These are phyloP conservation scores for Priceomyces medius DNA, from an alignment of 805 yeast genomes.

Conservation along the genomic window DNA sequence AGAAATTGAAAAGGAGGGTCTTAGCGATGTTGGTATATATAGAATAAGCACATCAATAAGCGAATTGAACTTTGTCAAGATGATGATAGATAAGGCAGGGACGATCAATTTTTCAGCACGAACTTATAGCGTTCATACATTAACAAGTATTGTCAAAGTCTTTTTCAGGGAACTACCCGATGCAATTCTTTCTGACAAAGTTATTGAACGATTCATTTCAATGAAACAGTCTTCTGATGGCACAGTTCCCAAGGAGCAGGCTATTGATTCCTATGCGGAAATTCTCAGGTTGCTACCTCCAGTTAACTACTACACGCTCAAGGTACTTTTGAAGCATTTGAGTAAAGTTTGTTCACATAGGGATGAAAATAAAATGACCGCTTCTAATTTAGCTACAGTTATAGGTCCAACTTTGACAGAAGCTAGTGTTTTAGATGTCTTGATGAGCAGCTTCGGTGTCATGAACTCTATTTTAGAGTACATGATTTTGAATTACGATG, in stretches of 20 bases:
- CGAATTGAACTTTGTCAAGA: slow-evolving; percentile 43
- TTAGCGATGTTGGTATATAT: slow-evolving; percentile 83
- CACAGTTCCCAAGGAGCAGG: slow-evolving; percentile 5
- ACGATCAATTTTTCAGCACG: slow-evolving; percentile 49
- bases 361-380: slow-evolving; percentile 77
- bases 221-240: slow-evolving; percentile 22
- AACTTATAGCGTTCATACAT: slow-evolving; percentile 73
- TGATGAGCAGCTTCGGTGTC: slow-evolving; percentile 51
- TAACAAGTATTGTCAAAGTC: slow-evolving; percentile 84
- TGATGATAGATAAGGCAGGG: slow-evolving; percentile 47
- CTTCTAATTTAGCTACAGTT: slow-evolving; percentile 87
- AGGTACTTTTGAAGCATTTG: slow-evolving; percentile 67
- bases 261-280: slow-evolving; percentile 20
- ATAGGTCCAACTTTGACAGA: slow-evolving; percentile 66
- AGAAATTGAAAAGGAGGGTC: slow-evolving; percentile 82
- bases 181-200: slow-evolving; percentile 66
- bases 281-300: slow-evolving; percentile 52
- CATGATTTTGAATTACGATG: slow-evolving; percentile 44
- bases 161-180: slow-evolving; percentile 86
- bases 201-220: slow-evolving; percentile 56
- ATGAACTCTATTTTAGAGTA: slow-evolving; percentile 55
- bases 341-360: slow-evolving; percentile 64
- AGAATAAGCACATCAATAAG: slow-evolving; percentile 60
- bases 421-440: slow-evolving; percentile 48
- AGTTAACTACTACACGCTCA: slow-evolving; percentile 66